Base-by-base conservation (phyloP, 2,329 filamentous ascomycete genomes). In the Apiospora koreana region DNA sequence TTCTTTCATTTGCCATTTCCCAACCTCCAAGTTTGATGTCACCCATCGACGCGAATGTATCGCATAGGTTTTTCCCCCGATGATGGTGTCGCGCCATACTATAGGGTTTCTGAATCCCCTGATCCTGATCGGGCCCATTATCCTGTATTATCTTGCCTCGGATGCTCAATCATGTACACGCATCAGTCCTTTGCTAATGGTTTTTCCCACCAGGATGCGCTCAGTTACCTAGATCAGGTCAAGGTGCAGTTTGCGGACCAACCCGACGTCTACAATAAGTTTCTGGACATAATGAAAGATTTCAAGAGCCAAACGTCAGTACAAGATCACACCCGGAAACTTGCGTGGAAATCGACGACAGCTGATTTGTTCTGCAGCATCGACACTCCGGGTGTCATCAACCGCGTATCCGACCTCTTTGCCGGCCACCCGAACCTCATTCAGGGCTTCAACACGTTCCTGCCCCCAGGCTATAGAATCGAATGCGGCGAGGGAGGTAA, bases 261-360 rank as follows among this genome's bases (percentile, higher is more conserved):
- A 75, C 95, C 96, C 4, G 95, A 98, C 80, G 96, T 99, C 0
- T 99, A 99, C 78, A 98, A 98, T 78, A 88, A 93, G 46, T 98
- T 99, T 76, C 84, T 99, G 64, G 96, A 99, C 76, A 99, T 99
- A 66, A 99, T 99, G 96, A 99, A 99, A 79, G 96, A 99, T 76
- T 99, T 99, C 81, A 99, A 99, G 83, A 97, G 94, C 77, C 95
- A 97, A 83, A 94, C 95, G 89, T 95, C 85, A 83, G 92, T 87
- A 43, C 23, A 67, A 69, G 67, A 65, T 62, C 54, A 38, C 54
- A 62, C 54, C 54, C 54, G 54, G 54, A 62, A 62, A 54, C 67
- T 50, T 64, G 69, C 71, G 66, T 71, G 68, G 42, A 69, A 66
- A 45, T 66, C 42, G 42, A 42, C 64, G 64, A 35, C 25, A 50